Base-by-base conservation (phyloP, 1,284 basidiomycete genomes). In the Puccinia horiana region DNA sequence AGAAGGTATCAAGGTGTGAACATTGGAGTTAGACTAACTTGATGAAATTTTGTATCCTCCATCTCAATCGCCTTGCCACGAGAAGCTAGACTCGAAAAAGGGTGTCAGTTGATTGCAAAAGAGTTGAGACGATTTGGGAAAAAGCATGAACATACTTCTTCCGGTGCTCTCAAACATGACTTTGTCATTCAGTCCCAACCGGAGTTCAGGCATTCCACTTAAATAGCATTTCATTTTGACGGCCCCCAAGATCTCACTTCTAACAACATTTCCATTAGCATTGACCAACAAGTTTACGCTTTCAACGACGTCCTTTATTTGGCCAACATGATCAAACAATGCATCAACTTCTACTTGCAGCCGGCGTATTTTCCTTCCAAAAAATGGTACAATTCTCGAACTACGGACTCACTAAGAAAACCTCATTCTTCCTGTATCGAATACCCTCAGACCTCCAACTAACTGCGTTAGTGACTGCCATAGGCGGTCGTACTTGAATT, bases 211-310 rank as follows among this genome's bases (percentile, higher is more conserved):
- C 97, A 99, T 99, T 26, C 97, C 97, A 14, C 94, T 95, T 2
- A 99, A 90, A 87, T 98, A 99, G 87, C 96, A 99, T 88, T 99
- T 99, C 96, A 99, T 98, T 90, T 99, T 98, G 86, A 99, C 91
- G 0, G 96, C 94, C 12, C 97, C 97, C 2, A 99, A 89, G 85
- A 99, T 99, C 88, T 99, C 97, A 63, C 94, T 96, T 70, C 97
- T 92, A 20, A 99, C 94, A 56, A 99, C 97, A 85, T 96, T 97
- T 58, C 97, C 97, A 84, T 94, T 94, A 2, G 96, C 93, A 86
- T 98, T 99, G 73, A 98, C 95, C 82, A 99, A 90, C 86, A 99
- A 89, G 87, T 99, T 99, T 85, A 99, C 96, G 83, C 93, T 95
- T 89, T 99, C 97, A 80, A 99, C 93, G 23, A 99, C 97, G 87